Evolutionary conservation across 768 basidiomycete species (phyloP).

Genomic region (Sporobolomyces phaffii): DNA sequence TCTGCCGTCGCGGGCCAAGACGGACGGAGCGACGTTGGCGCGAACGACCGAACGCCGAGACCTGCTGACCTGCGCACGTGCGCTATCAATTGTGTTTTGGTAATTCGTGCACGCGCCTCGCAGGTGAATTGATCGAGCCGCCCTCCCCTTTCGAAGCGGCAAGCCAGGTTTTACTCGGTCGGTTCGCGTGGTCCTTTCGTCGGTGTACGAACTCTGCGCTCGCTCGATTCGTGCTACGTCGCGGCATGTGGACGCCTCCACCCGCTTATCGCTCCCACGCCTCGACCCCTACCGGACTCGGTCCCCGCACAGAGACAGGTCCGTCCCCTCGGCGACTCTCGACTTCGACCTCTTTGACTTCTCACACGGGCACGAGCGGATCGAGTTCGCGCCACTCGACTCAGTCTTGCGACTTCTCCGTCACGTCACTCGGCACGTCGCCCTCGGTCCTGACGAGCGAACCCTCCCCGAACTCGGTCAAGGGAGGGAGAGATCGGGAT

Average conservation of each 20-base stretch:
- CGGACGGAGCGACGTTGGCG: no score
- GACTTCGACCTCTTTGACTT: neutral
- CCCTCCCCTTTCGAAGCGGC: no score
- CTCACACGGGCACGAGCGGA: neutral
- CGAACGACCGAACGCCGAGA: no score
- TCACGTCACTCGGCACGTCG: neutral
- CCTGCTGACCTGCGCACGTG: no score
- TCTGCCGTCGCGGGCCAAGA: no score
- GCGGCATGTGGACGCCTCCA: neutral
- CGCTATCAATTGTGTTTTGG: no score
- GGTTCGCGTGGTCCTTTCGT: no score
- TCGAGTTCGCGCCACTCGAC: neutral
- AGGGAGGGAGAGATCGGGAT: neutral
- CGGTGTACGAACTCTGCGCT: no score
- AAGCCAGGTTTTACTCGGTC: no score
- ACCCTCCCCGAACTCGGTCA: neutral
- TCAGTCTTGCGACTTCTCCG: neutral
- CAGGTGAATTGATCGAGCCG: no score
- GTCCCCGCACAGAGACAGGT: no score
- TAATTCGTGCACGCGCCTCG: no score
- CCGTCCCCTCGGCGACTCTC: neutral
- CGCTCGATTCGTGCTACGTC: neutral
- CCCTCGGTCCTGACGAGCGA: neutral
- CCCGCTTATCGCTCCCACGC: neutral
- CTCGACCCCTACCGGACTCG: neutral